Conservation (phyloP, 805 yeast species). For the Ogataea minuta region DNA sequence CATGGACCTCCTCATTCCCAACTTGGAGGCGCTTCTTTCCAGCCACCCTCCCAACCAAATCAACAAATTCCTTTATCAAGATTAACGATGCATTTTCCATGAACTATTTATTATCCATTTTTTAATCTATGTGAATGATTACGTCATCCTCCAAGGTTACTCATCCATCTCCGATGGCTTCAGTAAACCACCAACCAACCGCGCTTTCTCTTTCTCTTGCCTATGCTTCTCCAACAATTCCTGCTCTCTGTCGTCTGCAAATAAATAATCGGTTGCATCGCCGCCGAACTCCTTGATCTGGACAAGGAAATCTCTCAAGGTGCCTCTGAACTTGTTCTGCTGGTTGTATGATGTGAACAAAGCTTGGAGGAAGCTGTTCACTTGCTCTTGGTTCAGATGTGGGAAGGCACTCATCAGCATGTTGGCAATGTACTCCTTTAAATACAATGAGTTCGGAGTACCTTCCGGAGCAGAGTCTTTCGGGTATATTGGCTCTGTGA, state of each 20-base stretch:
- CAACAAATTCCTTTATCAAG: conserved; percentile 3
- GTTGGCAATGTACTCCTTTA: conserved; percentile 77
- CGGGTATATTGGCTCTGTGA: conserved; percentile 73
- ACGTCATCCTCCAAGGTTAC: conserved; percentile 11
- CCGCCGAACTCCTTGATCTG: conserved; percentile 97
- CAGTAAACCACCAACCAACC: conserved; percentile 86
- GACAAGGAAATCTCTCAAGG: conserved; percentile 90
- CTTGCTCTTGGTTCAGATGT: conserved; percentile 80
- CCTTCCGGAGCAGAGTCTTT: conserved; percentile 84
- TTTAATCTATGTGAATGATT: conserved; percentile 5
- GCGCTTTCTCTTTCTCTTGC: conserved; percentile 75
- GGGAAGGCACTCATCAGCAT: conserved; percentile 90
- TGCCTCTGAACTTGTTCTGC: conserved; percentile 72
- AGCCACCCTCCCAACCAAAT: neutral
- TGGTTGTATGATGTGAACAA: conserved; percentile 73
- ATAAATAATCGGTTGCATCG: conserved; percentile 89
- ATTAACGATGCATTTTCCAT: conserved; percentile 2
- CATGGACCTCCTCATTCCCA: conserved; percentile 25
- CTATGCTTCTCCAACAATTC: conserved; percentile 68
- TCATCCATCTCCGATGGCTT: conserved; percentile 96
- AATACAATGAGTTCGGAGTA: conserved; percentile 72
- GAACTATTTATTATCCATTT: neutral
- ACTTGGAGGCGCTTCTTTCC: conserved; percentile 3
- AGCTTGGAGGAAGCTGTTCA: conserved; percentile 75
- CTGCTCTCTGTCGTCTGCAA: conserved; percentile 86